A percentile compares a stretch with the other conserved stretches of the same genome.
Evolutionary conservation across 139 green algal genomes (phyloP).

Genomic region (Micractinium sp.): DNA sequence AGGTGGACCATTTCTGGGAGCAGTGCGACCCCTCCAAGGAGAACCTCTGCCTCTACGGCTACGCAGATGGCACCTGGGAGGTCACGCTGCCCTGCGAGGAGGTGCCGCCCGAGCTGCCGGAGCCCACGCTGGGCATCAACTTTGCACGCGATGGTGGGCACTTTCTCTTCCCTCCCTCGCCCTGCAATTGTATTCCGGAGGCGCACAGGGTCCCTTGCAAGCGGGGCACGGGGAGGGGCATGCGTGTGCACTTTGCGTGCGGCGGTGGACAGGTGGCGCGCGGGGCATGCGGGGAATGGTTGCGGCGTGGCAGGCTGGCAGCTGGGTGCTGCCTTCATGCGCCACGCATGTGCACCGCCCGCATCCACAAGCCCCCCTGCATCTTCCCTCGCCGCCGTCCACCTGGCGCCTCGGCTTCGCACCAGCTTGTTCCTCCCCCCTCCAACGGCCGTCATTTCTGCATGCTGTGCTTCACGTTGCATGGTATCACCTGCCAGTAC

Average conservation of each 20-base stretch:
- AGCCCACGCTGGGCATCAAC: conserved; percentile 97
- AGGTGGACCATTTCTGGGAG: conserved; percentile 70
- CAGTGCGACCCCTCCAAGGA: conserved; percentile 87
- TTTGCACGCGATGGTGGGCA: conserved; percentile 74
- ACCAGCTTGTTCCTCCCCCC: too few species aligned
- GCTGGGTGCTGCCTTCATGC: not conserved
- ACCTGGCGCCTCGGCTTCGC: too few species aligned
- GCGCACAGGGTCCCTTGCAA: too few species aligned
- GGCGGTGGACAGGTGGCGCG: not conserved
- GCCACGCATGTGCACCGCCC: not conserved
- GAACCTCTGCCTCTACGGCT: conserved; percentile 98
- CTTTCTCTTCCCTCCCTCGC: not conserved
- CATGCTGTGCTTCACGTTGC: too few species aligned
- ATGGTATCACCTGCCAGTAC: too few species aligned
- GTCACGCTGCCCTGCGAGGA: conserved; percentile 96
- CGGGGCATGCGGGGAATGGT: not conserved
- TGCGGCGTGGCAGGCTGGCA: not conserved
- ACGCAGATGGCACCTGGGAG: conserved; percentile 82
- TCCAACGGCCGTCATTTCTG: too few species aligned
- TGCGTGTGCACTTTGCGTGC: not conserved
- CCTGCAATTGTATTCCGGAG: too few species aligned
- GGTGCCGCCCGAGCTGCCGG: conserved; percentile 92
- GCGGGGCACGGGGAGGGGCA: too few species aligned
- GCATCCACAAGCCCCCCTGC: not conserved
- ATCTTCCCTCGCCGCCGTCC: not conserved